These are phyloP conservation scores for Austroboletus festivus DNA, from an alignment of 768 basidiomycete species.

Conservation along the genomic window DNA sequence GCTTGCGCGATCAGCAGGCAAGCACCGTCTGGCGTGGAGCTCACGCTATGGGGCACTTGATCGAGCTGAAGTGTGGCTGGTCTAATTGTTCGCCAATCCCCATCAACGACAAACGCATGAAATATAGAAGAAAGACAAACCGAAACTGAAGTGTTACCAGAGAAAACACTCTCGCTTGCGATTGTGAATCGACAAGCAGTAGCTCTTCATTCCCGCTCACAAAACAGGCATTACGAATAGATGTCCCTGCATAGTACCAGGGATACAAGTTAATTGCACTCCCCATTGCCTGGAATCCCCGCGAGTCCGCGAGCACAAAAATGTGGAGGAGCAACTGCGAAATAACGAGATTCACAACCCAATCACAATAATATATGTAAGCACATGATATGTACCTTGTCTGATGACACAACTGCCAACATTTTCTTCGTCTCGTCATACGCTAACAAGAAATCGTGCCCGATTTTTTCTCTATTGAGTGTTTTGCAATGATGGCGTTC, in stretches of 20 bases:
- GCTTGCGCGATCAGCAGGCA: conserved; percentile 42
- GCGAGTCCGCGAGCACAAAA: conserved; percentile 46
- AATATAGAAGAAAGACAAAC: conserved; percentile 26
- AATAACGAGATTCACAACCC: not conserved
- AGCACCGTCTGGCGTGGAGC: conserved; percentile 53
- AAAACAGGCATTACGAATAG: conserved; percentile 40
- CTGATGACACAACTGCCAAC: conserved; percentile 42
- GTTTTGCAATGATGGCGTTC: conserved; percentile 23
- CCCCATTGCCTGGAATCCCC: conserved; percentile 40
- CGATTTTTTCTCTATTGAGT: conserved; percentile 46
- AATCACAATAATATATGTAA: not conserved
- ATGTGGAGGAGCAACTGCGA: conserved; percentile 40
- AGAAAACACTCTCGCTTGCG: conserved; percentile 50
- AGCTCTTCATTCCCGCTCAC: conserved; percentile 52
- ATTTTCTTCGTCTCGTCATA: conserved; percentile 52
- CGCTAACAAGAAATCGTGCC: conserved; percentile 41
- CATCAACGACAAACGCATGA: not conserved
- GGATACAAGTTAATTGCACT: conserved; percentile 36
- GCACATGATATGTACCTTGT: conserved; percentile 35
- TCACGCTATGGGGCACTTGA: conserved; percentile 26
- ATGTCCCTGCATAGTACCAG: conserved; percentile 39
- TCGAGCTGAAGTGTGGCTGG: conserved; percentile 43
- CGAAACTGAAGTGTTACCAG: conserved; percentile 51
- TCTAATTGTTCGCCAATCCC: conserved; percentile 23
- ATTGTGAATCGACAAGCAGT: conserved; percentile 43